Evolutionary conservation across 1,284 basidiomycete species (phyloP).

Genomic region (Leccinum huronense): DNA sequence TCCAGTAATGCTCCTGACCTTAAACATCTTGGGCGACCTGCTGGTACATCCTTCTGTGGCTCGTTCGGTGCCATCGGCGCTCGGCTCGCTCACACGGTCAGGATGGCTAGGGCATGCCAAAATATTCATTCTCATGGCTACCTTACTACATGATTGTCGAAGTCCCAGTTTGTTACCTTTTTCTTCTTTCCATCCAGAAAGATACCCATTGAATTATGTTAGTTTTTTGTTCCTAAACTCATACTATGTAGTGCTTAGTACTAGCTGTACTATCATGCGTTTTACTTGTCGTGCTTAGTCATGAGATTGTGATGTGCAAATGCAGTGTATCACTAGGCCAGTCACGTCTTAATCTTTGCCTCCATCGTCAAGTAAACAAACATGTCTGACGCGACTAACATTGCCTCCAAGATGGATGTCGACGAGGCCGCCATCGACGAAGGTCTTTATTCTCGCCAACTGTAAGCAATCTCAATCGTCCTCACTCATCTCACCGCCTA

Average conservation of each 20-base stretch:
- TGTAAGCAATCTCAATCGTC: constrained; percentile 57
- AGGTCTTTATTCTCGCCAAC: constrained; percentile 92
- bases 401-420: constrained; percentile 70
- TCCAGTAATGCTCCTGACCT: constrained; percentile 9
- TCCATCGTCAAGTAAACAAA: constrained; percentile 11
- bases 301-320: constrained; percentile 13
- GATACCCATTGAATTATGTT: not conserved
- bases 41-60: constrained; percentile 27
- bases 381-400: constrained; percentile 54
- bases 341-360: constrained; percentile 8
- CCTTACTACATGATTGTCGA: not conserved
- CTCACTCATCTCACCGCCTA: constrained; percentile 14
- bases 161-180: not conserved
- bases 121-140: constrained; percentile 21
- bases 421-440: constrained; percentile 86
- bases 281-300: constrained; percentile 29
- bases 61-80: constrained; percentile 27
- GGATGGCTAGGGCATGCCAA: constrained; percentile 19
- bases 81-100: constrained; percentile 26
- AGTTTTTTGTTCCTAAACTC: not conserved
- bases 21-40: constrained; percentile 9
- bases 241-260: too few relatives aligned
- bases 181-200: not conserved
- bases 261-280: not conserved
- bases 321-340: not conserved